Evolutionary conservation across 352 stramenopile genomes (phyloP).

Genomic region (Globisporangium middletonii): DNA sequence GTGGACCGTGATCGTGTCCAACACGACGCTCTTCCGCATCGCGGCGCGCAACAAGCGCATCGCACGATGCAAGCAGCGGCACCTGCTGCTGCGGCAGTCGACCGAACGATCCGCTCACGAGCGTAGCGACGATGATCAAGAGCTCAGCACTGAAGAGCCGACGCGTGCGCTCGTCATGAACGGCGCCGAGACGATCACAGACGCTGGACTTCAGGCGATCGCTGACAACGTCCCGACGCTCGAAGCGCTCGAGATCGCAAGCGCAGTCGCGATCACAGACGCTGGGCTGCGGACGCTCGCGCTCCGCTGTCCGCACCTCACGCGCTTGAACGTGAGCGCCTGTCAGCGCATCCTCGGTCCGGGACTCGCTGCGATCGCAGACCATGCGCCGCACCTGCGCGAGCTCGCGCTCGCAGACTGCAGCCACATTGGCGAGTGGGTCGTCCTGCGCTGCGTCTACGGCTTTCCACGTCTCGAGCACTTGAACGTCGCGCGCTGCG

Average conservation of each 20-base stretch:
- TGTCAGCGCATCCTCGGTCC: slow-evolving; percentile 46
- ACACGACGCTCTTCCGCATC: slow-evolving; percentile 53
- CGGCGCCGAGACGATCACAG: slow-evolving; percentile 60
- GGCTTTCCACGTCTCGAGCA: slow-evolving; percentile 39
- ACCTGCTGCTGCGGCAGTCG: slow-evolving; percentile 8
- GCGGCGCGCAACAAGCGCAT: slow-evolving; percentile 57
- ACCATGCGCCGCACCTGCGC: slow-evolving; percentile 33
- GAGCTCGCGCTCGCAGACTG: slow-evolving; percentile 51
- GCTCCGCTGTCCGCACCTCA: slow-evolving; percentile 37
- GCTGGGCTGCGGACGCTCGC: slow-evolving; percentile 44
- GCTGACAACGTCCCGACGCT: slow-evolving; percentile 41
- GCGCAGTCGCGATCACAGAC: slow-evolving; percentile 44
- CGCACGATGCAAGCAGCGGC: slow-evolving; percentile 15
- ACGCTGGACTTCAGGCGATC: slow-evolving; percentile 44
- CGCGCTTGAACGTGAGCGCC: slow-evolving; percentile 42
- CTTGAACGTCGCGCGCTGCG: slow-evolving; percentile 67
- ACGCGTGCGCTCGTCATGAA: slow-evolving; percentile 52
- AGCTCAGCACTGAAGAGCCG: slow-evolving; percentile 7
- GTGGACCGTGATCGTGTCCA: slow-evolving; percentile 67
- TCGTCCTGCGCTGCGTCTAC: slow-evolving; percentile 63
- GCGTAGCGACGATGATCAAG: background rate
- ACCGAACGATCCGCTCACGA: background rate
- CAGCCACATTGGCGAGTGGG: slow-evolving; percentile 55
- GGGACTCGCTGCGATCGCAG: slow-evolving; percentile 55
- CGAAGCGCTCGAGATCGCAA: slow-evolving; percentile 49